Conservation (phyloP, 2,329 filamentous ascomycete genomes). For the Cladosporium sphaerospermum region DNA sequence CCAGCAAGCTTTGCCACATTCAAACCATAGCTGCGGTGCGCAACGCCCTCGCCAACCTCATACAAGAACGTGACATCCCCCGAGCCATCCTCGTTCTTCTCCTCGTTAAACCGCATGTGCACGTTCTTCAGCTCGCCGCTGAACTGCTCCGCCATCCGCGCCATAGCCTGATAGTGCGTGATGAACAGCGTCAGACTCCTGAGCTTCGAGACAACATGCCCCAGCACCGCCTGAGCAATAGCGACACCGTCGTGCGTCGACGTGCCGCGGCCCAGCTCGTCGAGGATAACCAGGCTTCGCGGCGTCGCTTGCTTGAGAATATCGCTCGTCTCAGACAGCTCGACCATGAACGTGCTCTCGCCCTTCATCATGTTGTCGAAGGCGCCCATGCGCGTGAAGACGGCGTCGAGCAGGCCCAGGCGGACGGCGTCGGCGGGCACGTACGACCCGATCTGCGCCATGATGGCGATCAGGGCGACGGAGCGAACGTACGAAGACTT, state of each 20-base stretch:
- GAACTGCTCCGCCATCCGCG: constrained; percentile 66
- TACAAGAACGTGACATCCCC: constrained; percentile 92
- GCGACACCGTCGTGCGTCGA: constrained; percentile 94
- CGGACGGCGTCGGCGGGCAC: constrained; percentile 71
- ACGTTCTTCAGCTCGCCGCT: constrained; percentile 68
- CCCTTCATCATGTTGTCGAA: constrained; percentile 93
- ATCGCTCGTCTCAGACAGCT: constrained; percentile 83
- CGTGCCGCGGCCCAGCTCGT: constrained; percentile 90
- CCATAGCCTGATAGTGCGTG: constrained; percentile 89
- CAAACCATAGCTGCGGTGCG: constrained; percentile 87
- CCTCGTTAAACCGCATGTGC: constrained; percentile 81
- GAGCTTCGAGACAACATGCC: constrained; percentile 70
- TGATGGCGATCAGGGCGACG: constrained; percentile 83
- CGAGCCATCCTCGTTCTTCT: constrained; percentile 57
- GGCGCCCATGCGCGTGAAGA: constrained; percentile 93
- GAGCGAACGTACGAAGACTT: constrained; percentile 97
- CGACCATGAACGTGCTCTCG: constrained; percentile 97
- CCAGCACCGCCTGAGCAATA: constrained; percentile 85
- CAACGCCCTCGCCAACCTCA: constrained; percentile 82
- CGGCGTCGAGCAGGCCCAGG: constrained; percentile 80
- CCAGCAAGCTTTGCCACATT: constrained; percentile 86
- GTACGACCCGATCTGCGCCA: constrained; percentile 91
- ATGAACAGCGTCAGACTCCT: constrained; percentile 86
- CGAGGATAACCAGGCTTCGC: constrained; percentile 79
- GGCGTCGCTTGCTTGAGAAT: constrained; percentile 86